A percentile compares a stretch with the other conserved stretches of the same genome.
Conservation (phyloP, 345 rosid species). For the Psidium guajava region DNA sequence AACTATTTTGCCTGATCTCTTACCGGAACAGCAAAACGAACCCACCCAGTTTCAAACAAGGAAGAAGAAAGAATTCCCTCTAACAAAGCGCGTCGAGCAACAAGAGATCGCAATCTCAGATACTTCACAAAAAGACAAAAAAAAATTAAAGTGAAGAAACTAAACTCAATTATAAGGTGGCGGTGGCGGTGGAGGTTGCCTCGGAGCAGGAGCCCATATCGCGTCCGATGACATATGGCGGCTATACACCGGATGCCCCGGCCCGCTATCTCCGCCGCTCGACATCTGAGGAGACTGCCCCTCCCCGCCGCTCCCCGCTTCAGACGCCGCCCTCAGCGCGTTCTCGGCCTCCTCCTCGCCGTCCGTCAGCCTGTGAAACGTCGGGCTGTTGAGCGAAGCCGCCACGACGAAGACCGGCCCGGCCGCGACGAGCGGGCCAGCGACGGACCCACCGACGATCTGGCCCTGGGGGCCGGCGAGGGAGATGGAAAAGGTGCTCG, state of each 20-base stretch:
- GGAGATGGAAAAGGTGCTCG: slow-evolving; percentile 51
- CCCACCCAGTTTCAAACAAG: background rate
- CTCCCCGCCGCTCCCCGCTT: slow-evolving; percentile 17
- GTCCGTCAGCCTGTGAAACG: slow-evolving; percentile 43
- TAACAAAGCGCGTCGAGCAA: background rate
- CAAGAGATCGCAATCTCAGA: background rate
- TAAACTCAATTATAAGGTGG: background rate
- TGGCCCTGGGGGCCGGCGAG: slow-evolving; percentile 94
- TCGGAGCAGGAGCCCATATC: slow-evolving; percentile 1
- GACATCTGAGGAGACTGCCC: slow-evolving; percentile 47
- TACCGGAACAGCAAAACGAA: background rate
- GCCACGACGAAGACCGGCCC: slow-evolving; percentile 68
- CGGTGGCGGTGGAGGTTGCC: background rate
- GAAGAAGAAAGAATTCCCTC: background rate
- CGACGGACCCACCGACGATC: slow-evolving; percentile 80
- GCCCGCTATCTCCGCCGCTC: slow-evolving; percentile 23
- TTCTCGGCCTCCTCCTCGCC: slow-evolving; percentile 24
- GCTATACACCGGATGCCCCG: background rate
- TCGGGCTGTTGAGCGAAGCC: slow-evolving; percentile 66
- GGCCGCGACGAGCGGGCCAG: slow-evolving; percentile 58
- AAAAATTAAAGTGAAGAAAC: background rate
- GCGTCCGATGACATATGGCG: background rate
- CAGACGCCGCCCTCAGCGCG: slow-evolving; percentile 28
- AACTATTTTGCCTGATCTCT: background rate
- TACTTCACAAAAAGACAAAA: background rate